Evolutionary conservation across 805 yeast species (phyloP).

Genomic region (Sugiyamaella chiloensis): DNA sequence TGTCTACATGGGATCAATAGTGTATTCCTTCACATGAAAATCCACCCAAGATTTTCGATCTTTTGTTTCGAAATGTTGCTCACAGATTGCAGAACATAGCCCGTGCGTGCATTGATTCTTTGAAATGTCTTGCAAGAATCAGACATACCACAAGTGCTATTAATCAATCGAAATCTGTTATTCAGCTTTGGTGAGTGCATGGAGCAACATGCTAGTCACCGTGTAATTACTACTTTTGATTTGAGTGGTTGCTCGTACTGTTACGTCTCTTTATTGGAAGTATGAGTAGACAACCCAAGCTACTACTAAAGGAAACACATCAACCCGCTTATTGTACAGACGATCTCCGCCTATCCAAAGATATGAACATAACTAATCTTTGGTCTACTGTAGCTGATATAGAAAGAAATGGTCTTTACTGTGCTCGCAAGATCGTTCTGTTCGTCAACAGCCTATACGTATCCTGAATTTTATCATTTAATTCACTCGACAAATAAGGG

Average conservation of each 20-base stretch:
- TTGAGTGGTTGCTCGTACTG: constrained; percentile 54
- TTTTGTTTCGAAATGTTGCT: constrained; percentile 70
- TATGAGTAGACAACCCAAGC: constrained; percentile 56
- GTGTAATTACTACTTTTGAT: constrained; percentile 61
- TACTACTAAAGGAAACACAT: constrained; percentile 20
- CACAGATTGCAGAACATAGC: constrained; percentile 65
- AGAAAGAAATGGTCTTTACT: constrained; percentile 92
- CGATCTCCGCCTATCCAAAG: constrained; percentile 18
- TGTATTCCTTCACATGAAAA: constrained; percentile 48
- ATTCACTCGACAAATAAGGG: constrained; percentile 72
- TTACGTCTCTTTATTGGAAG: constrained; percentile 75
- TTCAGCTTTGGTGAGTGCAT: constrained; percentile 66
- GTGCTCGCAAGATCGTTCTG: constrained; percentile 77
- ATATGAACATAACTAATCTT: constrained; percentile 48
- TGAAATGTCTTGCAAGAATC: constrained; percentile 63
- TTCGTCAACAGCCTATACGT: constrained; percentile 71
- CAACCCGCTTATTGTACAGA: constrained; percentile 31
- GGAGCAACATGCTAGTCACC: constrained; percentile 48
- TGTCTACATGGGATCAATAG: constrained; percentile 72
- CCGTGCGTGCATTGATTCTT: constrained; percentile 57
- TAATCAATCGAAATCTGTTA: constrained; percentile 75
- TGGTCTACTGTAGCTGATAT: constrained; percentile 88
- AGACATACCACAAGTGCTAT: constrained; percentile 68
- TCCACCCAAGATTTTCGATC: constrained; percentile 55
- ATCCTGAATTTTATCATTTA: constrained; percentile 73